A percentile compares a stretch with the other conserved stretches of the same genome.
phyloP scores from a whole-genome alignment of 139 green algal species.

The Picochlorum sp. region DNA sequence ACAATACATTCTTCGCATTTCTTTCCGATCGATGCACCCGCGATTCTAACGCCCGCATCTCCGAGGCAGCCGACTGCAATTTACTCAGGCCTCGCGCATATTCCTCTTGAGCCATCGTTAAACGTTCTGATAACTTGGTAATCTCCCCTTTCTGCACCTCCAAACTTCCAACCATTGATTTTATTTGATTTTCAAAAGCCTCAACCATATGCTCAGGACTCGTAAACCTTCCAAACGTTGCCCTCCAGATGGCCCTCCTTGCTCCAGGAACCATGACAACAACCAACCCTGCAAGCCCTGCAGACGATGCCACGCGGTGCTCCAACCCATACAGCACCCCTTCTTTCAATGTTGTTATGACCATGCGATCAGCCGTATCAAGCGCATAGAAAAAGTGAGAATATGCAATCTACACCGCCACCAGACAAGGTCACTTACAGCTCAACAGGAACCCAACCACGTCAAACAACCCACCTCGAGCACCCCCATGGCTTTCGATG shows the following conservation, averaged over 20 bases:
- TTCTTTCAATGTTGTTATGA: conserved; percentile 1
- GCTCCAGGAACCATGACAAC: conserved; percentile 18
- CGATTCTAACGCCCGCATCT: conserved; percentile 21
- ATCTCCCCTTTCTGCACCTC: conserved; percentile 17
- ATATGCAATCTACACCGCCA: conserved; percentile 1
- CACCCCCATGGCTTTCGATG: background rate
- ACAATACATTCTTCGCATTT: conserved; percentile 13
- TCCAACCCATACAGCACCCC: conserved; percentile 19
- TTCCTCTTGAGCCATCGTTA: conserved; percentile 20
- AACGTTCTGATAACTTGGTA: conserved; percentile 21
- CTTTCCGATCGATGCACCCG: conserved; percentile 12
- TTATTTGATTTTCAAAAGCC: conserved; percentile 8
- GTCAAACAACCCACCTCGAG: conserved; percentile 6
- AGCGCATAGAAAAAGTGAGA: conserved; percentile 2
- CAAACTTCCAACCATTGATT: conserved; percentile 9
- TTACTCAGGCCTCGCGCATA: conserved; percentile 27
- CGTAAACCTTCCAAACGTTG: conserved; percentile 16
- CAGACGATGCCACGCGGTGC: conserved; percentile 8
- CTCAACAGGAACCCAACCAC: background rate
- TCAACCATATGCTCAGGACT: conserved; percentile 9
- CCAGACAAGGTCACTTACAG: too few species aligned
- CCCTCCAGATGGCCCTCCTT: conserved; percentile 23
- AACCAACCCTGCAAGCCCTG: background rate
- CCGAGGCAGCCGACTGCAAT: conserved; percentile 18
- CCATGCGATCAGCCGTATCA: background rate